These are phyloP conservation scores for Candida neerlandica DNA, from an alignment of 1,139 yeast species.

Conservation along the genomic window DNA sequence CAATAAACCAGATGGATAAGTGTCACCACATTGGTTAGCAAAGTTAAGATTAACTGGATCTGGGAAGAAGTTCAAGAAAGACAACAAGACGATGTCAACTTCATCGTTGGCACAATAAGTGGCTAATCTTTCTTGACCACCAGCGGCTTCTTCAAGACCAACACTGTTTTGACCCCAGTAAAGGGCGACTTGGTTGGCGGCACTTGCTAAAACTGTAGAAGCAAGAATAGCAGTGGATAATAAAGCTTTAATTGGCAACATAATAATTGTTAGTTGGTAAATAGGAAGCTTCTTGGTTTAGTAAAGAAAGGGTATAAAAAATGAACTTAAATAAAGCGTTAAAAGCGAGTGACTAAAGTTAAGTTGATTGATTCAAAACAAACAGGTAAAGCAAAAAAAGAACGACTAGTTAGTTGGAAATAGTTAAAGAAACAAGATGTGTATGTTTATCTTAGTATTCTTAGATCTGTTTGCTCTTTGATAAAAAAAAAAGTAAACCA, in stretches of 20 bases:
- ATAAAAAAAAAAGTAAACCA: no score
- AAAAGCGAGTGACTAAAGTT: conserved; percentile 3
- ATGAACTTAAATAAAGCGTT: neutral
- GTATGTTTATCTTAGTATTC: no score
- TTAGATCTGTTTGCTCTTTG: no score
- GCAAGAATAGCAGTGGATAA: conserved; percentile 14
- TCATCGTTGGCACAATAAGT: conserved; percentile 68
- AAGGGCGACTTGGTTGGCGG: conserved; percentile 63
- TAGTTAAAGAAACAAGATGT: no score
- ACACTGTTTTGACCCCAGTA: conserved; percentile 86
- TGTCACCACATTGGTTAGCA: conserved; percentile 63
- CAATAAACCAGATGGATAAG: conserved; percentile 58
- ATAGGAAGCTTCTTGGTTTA: neutral
- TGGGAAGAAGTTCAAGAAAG: conserved; percentile 72
- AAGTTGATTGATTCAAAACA: neutral
- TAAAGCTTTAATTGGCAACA: conserved; percentile 16
- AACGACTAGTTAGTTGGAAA: no score
- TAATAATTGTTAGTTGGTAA: conserved; percentile 6
- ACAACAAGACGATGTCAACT: conserved; percentile 70
- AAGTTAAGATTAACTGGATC: conserved; percentile 54
- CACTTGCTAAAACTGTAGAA: conserved; percentile 37
- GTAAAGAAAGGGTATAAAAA: neutral
- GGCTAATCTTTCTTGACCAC: conserved; percentile 59
- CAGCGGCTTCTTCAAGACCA: conserved; percentile 31
- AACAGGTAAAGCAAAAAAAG: neutral